Percentiles rank a stretch among this genome's conserved stretches.
phyloP scores from a whole-genome alignment of 2,329 filamentous ascomycete species.

The Pyrenophora teres region DNA sequence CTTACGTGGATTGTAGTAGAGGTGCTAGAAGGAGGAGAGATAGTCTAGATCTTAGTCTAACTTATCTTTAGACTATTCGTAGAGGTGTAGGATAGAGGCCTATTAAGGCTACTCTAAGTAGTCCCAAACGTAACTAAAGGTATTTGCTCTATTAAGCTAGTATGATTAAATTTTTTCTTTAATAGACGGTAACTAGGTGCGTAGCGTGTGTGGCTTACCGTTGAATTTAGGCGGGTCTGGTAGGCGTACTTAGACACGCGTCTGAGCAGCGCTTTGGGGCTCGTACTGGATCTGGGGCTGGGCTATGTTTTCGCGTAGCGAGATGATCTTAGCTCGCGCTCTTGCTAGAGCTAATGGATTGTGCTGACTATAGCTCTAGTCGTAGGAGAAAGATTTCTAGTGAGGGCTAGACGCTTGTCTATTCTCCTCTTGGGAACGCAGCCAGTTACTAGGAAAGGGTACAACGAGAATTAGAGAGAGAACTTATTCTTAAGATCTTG shows the following conservation, averaged over 20 bases:
- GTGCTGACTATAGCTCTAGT: background rate
- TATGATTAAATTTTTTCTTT: background rate
- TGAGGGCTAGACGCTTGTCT: background rate
- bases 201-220: background rate
- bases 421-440: background rate
- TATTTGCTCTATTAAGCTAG: background rate
- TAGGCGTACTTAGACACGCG: background rate
- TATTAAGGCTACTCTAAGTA: background rate
- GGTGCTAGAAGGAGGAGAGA: background rate
- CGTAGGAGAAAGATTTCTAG: background rate
- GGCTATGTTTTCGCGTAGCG: background rate
- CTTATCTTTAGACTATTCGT: conserved; percentile 12
- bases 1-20: background rate
- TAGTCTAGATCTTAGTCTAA: background rate
- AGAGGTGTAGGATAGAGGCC: background rate
- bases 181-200: background rate
- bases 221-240: background rate
- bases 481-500: no score
- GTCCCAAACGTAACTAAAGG: background rate
- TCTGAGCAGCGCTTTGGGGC: background rate
- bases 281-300: background rate
- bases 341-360: background rate
- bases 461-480: no score
- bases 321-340: background rate
- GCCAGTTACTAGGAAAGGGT: background rate